Evolutionary conservation across 2,329 filamentous ascomycete species (phyloP).

Genomic region (Magnaporthiopsis rhizophila): DNA sequence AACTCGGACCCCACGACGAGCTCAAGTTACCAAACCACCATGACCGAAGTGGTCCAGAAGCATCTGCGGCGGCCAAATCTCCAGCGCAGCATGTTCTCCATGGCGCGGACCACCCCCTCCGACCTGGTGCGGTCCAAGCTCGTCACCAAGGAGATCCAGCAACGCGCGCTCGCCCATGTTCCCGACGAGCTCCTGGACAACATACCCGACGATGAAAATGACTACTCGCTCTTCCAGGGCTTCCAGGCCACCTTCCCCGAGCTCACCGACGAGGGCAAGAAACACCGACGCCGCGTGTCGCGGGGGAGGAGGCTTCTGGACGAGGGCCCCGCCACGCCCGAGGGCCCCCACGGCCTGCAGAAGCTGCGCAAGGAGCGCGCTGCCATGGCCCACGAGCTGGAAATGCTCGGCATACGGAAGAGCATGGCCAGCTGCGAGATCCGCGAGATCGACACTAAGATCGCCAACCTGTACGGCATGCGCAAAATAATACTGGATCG

Average conservation of each 20-base stretch:
- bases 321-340: constrained; percentile 39
- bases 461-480: constrained; percentile 88
- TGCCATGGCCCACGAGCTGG: constrained; percentile 72
- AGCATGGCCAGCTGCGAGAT: constrained; percentile 98
- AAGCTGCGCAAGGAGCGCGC: constrained; percentile 75
- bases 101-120: constrained; percentile 85
- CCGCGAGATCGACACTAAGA: constrained; percentile 92
- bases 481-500: constrained; percentile 84
- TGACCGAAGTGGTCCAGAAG: constrained; percentile 74
- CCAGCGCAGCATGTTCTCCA: constrained; percentile 84
- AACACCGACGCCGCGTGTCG: constrained; percentile 62
- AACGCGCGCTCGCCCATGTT: constrained; percentile 79
- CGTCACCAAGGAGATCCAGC: constrained; percentile 86
- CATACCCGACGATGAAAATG: constrained; percentile 77
- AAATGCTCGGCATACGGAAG: constrained; percentile 87
- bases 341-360: constrained; percentile 58
- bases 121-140: constrained; percentile 89
- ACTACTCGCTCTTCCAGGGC: constrained; percentile 92
- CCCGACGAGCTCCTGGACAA: constrained; percentile 84
- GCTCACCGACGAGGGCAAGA: constrained; percentile 60
- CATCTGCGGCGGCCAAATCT: constrained; percentile 77
- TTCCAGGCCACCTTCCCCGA: constrained; percentile 85
- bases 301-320: constrained; percentile 72
- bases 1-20: constrained; percentile 46
- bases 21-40: constrained; percentile 74